Evolutionary conservation across 116 monocot species (phyloP).

Genomic region (Trichopus zeylanicus): DNA sequence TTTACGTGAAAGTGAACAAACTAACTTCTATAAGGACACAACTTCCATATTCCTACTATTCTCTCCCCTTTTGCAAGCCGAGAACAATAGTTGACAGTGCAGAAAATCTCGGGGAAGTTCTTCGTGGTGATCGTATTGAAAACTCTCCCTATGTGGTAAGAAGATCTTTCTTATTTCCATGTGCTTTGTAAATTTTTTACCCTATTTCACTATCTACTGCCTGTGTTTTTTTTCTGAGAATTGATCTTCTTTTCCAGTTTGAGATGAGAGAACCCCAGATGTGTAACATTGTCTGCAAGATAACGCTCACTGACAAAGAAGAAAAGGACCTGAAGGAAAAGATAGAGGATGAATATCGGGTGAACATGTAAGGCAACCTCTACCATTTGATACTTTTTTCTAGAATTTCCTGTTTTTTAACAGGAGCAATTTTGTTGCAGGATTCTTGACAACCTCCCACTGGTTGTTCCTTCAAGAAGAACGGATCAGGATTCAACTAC

Average conservation of each 20-base stretch:
- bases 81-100: constrained; percentile 69
- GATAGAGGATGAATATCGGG: constrained; percentile 59
- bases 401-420: too few species aligned
- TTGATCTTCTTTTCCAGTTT: constrained; percentile 29
- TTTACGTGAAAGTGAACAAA: constrained; percentile 89
- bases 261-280: constrained; percentile 57
- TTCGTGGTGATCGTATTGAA: constrained; percentile 82
- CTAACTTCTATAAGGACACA: constrained; percentile 75
- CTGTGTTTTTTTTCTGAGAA: not conserved
- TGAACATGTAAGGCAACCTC: constrained; percentile 29
- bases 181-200: not conserved
- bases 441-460: constrained; percentile 42
- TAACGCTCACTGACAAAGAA: constrained; percentile 27
- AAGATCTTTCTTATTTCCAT: not conserved
- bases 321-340: constrained; percentile 58
- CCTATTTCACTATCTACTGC: not conserved
- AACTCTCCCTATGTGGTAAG: constrained; percentile 81
- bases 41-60: constrained; percentile 85
- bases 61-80: constrained; percentile 72
- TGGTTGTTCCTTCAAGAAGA: constrained; percentile 34
- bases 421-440: too few species aligned
- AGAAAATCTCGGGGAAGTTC: constrained; percentile 90
- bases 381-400: too few species aligned
- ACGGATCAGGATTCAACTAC: constrained; percentile 20
- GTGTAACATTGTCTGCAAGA: constrained; percentile 50